These are phyloP conservation scores for Chlorella sp. DNA, from an alignment of 139 green algal species.

Conservation along the genomic window DNA sequence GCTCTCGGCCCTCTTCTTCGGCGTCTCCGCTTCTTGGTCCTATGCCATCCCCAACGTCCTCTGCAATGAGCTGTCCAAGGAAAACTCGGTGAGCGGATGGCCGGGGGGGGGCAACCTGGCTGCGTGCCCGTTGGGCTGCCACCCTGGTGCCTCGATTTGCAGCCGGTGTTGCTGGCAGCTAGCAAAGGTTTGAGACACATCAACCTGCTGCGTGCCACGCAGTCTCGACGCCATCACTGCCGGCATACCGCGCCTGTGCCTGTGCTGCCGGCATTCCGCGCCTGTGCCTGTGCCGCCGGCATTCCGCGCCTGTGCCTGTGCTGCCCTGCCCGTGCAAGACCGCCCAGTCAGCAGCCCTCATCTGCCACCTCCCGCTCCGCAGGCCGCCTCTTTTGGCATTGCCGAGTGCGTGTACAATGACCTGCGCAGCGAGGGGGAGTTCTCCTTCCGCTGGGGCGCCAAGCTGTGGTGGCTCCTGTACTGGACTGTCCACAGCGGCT, in stretches of 20 bases:
- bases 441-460: not conserved
- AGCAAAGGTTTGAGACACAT: too few species aligned
- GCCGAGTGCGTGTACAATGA: not conserved
- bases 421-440: not conserved
- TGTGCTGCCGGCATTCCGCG: too few species aligned
- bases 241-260: too few species aligned
- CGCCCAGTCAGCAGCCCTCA: too few species aligned
- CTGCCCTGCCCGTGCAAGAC: too few species aligned
- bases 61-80: constrained; percentile 27
- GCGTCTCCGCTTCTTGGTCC: not conserved
- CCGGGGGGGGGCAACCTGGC: not conserved
- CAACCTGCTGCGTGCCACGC: too few species aligned
- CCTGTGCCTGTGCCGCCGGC: too few species aligned
- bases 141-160: not conserved
- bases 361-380: not conserved
- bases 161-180: not conserved
- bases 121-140: not conserved
- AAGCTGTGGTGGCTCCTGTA: constrained; percentile 42
- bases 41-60: constrained; percentile 13
- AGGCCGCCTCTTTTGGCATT: constrained; percentile 3
- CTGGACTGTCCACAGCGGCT: constrained; percentile 27
- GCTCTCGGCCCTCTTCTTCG: not conserved
- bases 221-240: too few species aligned
- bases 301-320: too few species aligned
- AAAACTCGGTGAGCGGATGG: constrained; percentile 8